These are phyloP conservation scores for Erigeron philadelphicus DNA, from an alignment of 140 eudicot genomes.

Conservation along the genomic window DNA sequence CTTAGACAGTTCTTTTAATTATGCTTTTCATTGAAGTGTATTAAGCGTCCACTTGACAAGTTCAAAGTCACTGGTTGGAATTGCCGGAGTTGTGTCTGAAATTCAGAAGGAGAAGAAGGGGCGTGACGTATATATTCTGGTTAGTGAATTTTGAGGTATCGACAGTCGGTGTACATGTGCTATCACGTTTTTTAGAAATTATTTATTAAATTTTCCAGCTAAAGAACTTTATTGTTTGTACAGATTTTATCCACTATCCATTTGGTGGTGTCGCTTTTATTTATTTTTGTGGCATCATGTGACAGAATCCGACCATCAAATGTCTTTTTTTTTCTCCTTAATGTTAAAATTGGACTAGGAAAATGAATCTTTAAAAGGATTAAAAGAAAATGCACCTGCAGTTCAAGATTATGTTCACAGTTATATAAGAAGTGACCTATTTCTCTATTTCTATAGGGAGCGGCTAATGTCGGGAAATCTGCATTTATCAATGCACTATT, in stretches of 20 bases:
- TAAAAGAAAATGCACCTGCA: background rate
- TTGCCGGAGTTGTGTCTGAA: slow-evolving; percentile 80
- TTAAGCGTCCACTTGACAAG: slow-evolving; percentile 84
- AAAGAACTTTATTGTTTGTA: slow-evolving; percentile 7
- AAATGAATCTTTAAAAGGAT: slow-evolving; percentile 1
- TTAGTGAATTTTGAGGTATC: slow-evolving; percentile 35
- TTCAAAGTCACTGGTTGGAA: slow-evolving; percentile 94
- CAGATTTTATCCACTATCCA: background rate
- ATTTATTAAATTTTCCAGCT: slow-evolving; percentile 6
- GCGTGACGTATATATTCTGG: slow-evolving; percentile 89
- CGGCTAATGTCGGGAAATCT: slow-evolving; percentile 97
- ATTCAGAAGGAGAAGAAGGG: slow-evolving; percentile 97
- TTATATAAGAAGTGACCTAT: background rate
- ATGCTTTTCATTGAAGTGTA: slow-evolving; percentile 49
- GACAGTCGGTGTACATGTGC: background rate
- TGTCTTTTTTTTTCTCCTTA: background rate
- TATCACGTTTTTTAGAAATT: background rate
- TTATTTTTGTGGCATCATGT: too few species aligned
- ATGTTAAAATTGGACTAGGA: background rate
- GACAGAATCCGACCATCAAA: background rate
- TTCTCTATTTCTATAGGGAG: slow-evolving; percentile 58
- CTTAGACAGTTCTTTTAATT: background rate
- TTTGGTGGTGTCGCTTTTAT: background rate
- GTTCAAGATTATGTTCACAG: slow-evolving; percentile 7
- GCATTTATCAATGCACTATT: slow-evolving; percentile 86